These are phyloP conservation scores for Ettlia oleoabundans DNA, from an alignment of 139 green algal genomes.

Conservation along the genomic window DNA sequence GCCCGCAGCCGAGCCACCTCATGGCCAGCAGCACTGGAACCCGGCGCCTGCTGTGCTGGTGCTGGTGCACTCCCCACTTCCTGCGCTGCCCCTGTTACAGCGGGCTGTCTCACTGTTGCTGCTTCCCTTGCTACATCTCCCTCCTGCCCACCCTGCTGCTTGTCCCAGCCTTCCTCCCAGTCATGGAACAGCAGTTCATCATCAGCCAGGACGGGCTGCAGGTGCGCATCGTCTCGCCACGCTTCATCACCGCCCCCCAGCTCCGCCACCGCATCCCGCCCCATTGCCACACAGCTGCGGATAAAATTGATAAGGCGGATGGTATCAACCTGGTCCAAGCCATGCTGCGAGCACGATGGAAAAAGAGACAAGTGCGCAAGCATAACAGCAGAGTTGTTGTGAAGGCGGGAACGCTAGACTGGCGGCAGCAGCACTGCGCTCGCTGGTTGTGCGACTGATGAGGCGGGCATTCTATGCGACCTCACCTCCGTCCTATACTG, in stretches of 20 bases:
- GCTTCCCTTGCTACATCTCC: too few species aligned
- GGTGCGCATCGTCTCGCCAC: conserved; percentile 69
- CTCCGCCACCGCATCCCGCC: conserved; percentile 52
- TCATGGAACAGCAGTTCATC: conserved; percentile 85
- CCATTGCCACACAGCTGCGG: conserved; percentile 54
- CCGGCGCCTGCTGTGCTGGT: neutral
- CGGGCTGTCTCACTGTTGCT: too few species aligned
- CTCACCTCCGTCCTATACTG: conserved; percentile 14
- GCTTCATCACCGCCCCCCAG: conserved; percentile 41
- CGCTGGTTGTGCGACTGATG: too few species aligned
- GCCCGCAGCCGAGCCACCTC: conserved; percentile 28
- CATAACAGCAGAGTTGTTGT: too few species aligned
- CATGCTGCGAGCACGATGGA: conserved; percentile 10
- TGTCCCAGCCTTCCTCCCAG: conserved; percentile 56
- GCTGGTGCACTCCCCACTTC: neutral
- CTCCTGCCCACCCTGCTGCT: neutral
- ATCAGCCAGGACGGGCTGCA: conserved; percentile 69
- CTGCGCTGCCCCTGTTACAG: too few species aligned
- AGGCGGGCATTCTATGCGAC: too few species aligned
- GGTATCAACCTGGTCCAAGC: conserved; percentile 76
- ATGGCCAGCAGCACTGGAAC: neutral
- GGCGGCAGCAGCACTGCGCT: too few species aligned
- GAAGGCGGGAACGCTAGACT: neutral
- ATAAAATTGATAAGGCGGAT: conserved; percentile 89
- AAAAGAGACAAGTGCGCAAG: neutral